phyloP scores from a whole-genome alignment of 768 basidiomycete genomes.

The Hortiboletus flavorubellus region DNA sequence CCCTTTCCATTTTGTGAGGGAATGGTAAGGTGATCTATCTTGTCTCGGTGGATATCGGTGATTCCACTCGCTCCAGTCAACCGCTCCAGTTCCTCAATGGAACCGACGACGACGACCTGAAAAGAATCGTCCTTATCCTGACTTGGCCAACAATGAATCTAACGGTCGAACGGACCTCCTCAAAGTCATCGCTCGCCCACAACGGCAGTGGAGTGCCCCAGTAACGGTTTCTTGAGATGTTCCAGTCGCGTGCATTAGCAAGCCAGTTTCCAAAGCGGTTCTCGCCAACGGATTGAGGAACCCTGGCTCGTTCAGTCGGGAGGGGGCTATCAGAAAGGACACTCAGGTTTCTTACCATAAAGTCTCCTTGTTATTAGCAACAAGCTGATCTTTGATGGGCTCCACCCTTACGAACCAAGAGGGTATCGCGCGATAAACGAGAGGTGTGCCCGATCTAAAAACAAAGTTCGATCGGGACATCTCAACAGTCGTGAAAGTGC shows the following conservation, averaged over 20 bases:
- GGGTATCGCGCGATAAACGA: constrained; percentile 94
- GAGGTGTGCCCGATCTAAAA: constrained; percentile 83
- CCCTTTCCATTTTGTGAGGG: constrained; percentile 90
- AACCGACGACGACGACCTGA: constrained; percentile 82
- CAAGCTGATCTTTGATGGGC: constrained; percentile 80
- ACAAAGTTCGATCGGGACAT: not conserved
- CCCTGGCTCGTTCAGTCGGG: constrained; percentile 48
- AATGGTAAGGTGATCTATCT: constrained; percentile 94
- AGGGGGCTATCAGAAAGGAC: not conserved
- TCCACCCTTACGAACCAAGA: constrained; percentile 94
- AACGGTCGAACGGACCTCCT: constrained; percentile 53
- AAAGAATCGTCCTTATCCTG: not conserved
- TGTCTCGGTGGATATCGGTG: constrained; percentile 89
- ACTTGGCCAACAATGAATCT: not conserved
- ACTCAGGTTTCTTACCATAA: constrained; percentile 57
- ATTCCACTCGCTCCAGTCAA: constrained; percentile 83
- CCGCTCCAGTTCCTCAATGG: constrained; percentile 81
- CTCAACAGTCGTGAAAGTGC: not conserved
- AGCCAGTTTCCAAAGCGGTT: constrained; percentile 97
- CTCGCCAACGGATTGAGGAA: constrained; percentile 88
- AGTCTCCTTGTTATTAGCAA: constrained; percentile 86
- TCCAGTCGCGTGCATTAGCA: constrained; percentile 98
- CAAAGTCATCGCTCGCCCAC: constrained; percentile 90
- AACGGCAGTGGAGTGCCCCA: constrained; percentile 98
- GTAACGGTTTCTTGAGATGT: constrained; percentile 96